phyloP scores from a whole-genome alignment of 768 basidiomycete species.

The Boletus subparvulus region DNA sequence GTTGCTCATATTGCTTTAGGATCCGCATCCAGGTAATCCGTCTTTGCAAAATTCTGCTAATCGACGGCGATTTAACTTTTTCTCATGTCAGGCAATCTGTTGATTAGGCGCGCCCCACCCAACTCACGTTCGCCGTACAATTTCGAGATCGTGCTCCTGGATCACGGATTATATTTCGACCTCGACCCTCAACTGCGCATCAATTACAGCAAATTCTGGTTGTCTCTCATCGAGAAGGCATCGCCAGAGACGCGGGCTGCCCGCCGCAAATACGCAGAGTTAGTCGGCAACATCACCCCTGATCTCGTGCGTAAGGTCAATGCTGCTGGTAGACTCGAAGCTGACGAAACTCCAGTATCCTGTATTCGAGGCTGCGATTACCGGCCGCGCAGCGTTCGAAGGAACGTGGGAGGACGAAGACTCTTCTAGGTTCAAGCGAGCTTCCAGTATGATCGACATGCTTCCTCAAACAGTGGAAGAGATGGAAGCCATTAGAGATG shows the following conservation, averaged over 20 bases:
- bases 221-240: slow-evolving; percentile 77
- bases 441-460: slow-evolving; percentile 75
- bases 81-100: slow-evolving; percentile 65
- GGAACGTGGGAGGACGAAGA: slow-evolving; percentile 51
- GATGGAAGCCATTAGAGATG: slow-evolving; percentile 76
- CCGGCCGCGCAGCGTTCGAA: slow-evolving; percentile 73
- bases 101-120: slow-evolving; percentile 74
- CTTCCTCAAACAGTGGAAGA: slow-evolving; percentile 72
- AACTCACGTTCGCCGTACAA: slow-evolving; percentile 80
- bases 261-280: slow-evolving; percentile 81
- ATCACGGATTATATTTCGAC: slow-evolving; percentile 95
- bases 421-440: slow-evolving; percentile 49
- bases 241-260: slow-evolving; percentile 63
- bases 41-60: slow-evolving; percentile 2
- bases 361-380: slow-evolving; percentile 92
- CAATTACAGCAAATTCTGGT: slow-evolving; percentile 87
- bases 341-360: slow-evolving; percentile 61
- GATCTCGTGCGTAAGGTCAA: slow-evolving; percentile 60
- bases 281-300: slow-evolving; percentile 88
- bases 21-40: slow-evolving; percentile 77
- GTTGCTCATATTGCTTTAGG: slow-evolving; percentile 43
- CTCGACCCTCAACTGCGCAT: slow-evolving; percentile 75
- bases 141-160: slow-evolving; percentile 93
- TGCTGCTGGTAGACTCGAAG: neutral
- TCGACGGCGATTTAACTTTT: neutral